Evolutionary conservation across 23 red algal genomes (phyloP).

Genomic region (Chondrus crispus): DNA sequence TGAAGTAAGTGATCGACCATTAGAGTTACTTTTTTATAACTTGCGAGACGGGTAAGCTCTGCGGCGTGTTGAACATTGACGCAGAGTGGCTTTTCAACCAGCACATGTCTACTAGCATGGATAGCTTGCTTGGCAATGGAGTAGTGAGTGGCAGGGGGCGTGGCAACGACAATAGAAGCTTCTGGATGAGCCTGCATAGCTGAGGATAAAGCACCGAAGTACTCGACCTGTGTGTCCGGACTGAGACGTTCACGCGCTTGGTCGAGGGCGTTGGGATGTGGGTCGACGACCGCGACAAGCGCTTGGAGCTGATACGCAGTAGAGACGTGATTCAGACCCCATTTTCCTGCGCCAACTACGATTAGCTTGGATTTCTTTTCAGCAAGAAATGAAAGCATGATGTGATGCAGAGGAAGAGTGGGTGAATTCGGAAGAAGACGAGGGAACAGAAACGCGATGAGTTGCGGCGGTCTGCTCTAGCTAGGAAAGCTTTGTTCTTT

Average conservation of each 20-base stretch:
- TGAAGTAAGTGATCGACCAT: constrained; percentile 68
- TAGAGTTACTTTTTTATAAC: not conserved
- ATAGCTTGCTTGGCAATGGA: constrained; percentile 29
- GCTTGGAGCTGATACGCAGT: not conserved
- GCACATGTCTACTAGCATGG: not conserved
- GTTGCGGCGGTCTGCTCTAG: too few relatives aligned
- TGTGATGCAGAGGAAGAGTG: not conserved
- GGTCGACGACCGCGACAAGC: constrained; percentile 44
- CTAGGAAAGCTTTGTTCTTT: too few relatives aligned
- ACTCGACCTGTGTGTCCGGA: not conserved
- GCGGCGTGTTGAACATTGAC: constrained; percentile 4
- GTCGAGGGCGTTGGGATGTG: not conserved
- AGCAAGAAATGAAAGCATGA: not conserved
- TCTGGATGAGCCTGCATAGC: not conserved
- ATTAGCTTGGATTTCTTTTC: not conserved
- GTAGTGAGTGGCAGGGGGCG: constrained; percentile 37
- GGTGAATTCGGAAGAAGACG: not conserved
- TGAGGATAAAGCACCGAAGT: not conserved
- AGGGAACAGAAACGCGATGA: too few relatives aligned
- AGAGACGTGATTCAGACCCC: constrained; percentile 22
- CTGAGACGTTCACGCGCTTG: not conserved
- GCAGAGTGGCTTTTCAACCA: constrained; percentile 79
- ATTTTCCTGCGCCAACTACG: constrained; percentile 53
- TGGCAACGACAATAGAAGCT: constrained; percentile 61
- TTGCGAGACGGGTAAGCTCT: not conserved